These are phyloP conservation scores for Aspergillus oerlinghausenensis DNA, from an alignment of 2,329 filamentous ascomycete genomes.

Conservation along the genomic window DNA sequence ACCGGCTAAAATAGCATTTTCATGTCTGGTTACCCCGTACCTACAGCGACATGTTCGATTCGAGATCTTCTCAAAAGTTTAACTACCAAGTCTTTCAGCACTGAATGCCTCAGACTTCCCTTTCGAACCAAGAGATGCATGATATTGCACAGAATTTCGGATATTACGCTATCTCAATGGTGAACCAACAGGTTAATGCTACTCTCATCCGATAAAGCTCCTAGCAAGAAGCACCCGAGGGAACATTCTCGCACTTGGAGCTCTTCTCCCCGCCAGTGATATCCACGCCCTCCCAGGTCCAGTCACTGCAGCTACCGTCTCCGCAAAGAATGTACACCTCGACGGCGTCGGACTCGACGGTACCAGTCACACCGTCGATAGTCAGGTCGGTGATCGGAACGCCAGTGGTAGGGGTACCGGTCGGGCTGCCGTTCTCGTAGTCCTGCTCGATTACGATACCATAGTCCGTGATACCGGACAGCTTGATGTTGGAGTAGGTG, in stretches of 20 bases:
- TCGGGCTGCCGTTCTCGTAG: constrained; percentile 47
- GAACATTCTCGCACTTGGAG: constrained; percentile 40
- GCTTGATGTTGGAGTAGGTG: constrained; percentile 51
- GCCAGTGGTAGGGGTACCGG: constrained; percentile 34
- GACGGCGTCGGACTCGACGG: constrained; percentile 30
- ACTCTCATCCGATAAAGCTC: background rate
- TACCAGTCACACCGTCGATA: constrained; percentile 33
- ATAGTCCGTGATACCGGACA: constrained; percentile 49
- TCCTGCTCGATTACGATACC: constrained; percentile 58
- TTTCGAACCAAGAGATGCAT: too few relatives aligned
- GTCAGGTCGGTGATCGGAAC: constrained; percentile 40
- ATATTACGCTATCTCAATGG: too few relatives aligned
- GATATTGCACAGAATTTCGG: too few relatives aligned
- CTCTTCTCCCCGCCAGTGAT: constrained; percentile 51
- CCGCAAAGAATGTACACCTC: constrained; percentile 55
- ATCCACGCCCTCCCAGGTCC: constrained; percentile 49
- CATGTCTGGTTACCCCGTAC: background rate
- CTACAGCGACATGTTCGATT: background rate
- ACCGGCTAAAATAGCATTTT: background rate
- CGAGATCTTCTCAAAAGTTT: too few relatives aligned
- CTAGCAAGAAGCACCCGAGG: constrained; percentile 33
- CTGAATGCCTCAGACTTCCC: too few relatives aligned
- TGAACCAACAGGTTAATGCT: too few relatives aligned
- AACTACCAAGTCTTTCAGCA: background rate
- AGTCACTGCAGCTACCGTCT: constrained; percentile 48